Evolutionary conservation across 495 filamentous ascomycete species (phyloP).

Genomic region (Penicillium cataractarum): DNA sequence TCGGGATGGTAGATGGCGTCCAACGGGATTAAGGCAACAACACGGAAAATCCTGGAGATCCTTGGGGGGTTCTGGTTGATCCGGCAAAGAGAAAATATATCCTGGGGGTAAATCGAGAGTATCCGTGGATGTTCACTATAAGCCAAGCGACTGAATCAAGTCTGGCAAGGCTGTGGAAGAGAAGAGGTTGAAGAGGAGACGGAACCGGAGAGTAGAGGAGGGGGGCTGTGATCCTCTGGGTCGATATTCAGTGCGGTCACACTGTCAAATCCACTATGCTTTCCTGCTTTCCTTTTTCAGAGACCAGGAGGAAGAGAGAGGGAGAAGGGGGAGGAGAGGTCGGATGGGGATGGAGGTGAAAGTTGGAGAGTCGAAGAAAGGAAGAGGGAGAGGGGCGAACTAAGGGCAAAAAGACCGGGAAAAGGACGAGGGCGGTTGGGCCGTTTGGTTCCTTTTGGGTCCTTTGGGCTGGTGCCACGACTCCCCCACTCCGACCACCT

Average conservation of each 20-base stretch:
- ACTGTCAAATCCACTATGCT: conserved; percentile 16
- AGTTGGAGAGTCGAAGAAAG: conserved; percentile 18
- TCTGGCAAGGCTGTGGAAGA: conserved; percentile 18
- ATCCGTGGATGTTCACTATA: conserved; percentile 2
- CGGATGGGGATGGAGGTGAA: conserved; percentile 4
- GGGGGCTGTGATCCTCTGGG: conserved; percentile 15
- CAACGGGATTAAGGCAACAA: conserved; percentile 14
- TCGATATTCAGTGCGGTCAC: conserved; percentile 23
- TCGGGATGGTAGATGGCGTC: conserved; percentile 27
- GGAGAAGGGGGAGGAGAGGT: conserved; percentile 15
- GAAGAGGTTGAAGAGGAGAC: conserved; percentile 6
- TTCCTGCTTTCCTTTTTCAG: not conserved
- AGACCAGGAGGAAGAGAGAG: conserved; percentile 10
- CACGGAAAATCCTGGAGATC: conserved; percentile 20
- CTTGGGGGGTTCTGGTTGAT: conserved; percentile 26
- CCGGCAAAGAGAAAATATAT: conserved; percentile 21
- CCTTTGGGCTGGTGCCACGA: conserved; percentile 52
- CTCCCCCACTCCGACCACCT: conserved; percentile 32
- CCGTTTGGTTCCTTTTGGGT: conserved; percentile 24
- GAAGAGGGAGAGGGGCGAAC: conserved; percentile 24
- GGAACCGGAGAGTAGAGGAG: conserved; percentile 5
- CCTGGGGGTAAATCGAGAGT: conserved; percentile 18
- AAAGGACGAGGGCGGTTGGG: conserved; percentile 47
- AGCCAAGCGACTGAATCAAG: conserved; percentile 24
- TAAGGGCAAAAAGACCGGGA: conserved; percentile 26